A percentile compares a stretch with the other conserved stretches of the same genome.
Conservation (phyloP, 331 rosid species). For the Spiraea crenata region DNA sequence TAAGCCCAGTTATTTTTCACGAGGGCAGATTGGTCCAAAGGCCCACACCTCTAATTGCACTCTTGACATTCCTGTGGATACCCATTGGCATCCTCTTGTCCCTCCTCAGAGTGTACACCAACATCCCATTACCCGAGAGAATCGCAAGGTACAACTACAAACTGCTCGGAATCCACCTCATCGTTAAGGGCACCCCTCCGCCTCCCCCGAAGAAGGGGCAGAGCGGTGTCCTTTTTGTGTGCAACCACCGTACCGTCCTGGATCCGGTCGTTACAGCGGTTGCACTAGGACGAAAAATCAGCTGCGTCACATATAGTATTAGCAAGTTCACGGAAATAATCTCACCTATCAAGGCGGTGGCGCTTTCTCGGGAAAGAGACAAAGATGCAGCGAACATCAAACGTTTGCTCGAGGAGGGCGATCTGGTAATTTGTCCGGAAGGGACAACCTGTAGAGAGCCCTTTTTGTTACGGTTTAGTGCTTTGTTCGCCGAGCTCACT, state of each 20-base stretch:
- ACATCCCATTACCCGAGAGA: conserved; percentile 70
- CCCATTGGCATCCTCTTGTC: conserved; percentile 77
- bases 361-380: conserved; percentile 79
- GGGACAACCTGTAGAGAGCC: conserved; percentile 95
- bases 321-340: conserved; percentile 80
- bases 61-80: conserved; percentile 73
- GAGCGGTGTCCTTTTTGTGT: conserved; percentile 71
- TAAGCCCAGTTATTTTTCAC: conserved; percentile 79
- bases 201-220: conserved; percentile 73
- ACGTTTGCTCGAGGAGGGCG: conserved; percentile 77
- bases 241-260: conserved; percentile 87
- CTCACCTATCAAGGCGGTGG: conserved; percentile 87
- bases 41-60: conserved; percentile 71
- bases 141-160: conserved; percentile 67
- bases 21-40: conserved; percentile 86
- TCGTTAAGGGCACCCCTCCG: conserved; percentile 79
- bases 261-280: conserved; percentile 77
- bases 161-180: conserved; percentile 58
- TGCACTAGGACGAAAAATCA: conserved; percentile 74
- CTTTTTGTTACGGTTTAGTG: conserved; percentile 77
- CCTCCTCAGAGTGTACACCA: conserved; percentile 67
- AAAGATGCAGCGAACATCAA: conserved; percentile 79
- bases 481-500: conserved; percentile 82
- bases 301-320: conserved; percentile 90
- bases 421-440: conserved; percentile 86